Base-by-base conservation (phyloP, 371 early-diverging fungal genomes). In the Mortierella sp. region DNA sequence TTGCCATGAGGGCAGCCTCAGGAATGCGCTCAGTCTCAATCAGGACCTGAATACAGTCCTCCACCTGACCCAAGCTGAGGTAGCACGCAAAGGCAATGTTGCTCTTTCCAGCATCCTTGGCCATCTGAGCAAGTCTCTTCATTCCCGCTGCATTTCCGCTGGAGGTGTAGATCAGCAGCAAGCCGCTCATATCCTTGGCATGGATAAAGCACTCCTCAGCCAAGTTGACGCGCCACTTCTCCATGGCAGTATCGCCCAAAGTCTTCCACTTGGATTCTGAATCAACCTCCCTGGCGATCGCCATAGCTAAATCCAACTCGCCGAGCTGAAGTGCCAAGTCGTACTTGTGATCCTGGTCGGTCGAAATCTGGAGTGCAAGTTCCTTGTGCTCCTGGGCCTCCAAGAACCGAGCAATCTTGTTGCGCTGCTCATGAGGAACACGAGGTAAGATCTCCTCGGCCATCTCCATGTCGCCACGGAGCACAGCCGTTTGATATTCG, bases 1-100 rank as follows among this genome's bases (percentile, higher is more conserved):
- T 90, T 5, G 98, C 97, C 86, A 97, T 91, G 85, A 98, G 90
- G 43, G 98, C 97, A 0, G 99, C 99, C 87, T 99, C 99, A n/a
- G 98, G 96, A 41, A 95, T 88, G 66, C 98, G 95, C 16, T 96
- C 94, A 24, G 96, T 95, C 55, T 92, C 89, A 74, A 94, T 86
- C 64, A 99, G 89, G 19, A 98, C 85, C 22, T 95, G 94, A 67
- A 98, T 90, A 66, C 95, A 94, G 45, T 94, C 90, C 65, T 95
- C 93, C 48, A 91, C 80, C 37, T 94, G 90, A 34, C 95, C 94
- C 41, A 94, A 87, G 69, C 94, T 85, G 74, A 95, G 90, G 76
- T 92, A 89, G 78, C 96, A 95, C 2, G 93, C 87, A 86, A 98
- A 96, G 2, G 98, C 96, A 77, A 98, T 93, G 85, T 98, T 98